These are phyloP conservation scores for Amniculicola lignicola DNA, from an alignment of 495 filamentous ascomycete genomes.

Conservation along the genomic window DNA sequence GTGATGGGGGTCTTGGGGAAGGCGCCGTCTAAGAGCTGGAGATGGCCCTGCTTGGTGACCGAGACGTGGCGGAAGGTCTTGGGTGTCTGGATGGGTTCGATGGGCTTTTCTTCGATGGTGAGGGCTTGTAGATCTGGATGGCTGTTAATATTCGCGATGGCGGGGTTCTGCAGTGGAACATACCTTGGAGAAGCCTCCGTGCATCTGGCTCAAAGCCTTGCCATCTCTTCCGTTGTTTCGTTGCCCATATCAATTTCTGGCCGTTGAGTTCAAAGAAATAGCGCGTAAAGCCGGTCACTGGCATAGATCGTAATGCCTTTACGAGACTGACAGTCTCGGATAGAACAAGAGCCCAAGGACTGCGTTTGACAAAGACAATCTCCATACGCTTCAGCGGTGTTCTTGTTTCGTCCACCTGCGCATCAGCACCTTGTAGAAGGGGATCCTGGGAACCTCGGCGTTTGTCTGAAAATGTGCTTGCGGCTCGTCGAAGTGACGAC, in stretches of 20 bases:
- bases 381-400: conserved; percentile 26
- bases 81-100: conserved; percentile 24
- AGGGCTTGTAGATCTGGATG: conserved; percentile 27
- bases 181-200: conserved; percentile 17
- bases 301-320: conserved; percentile 4
- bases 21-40: conserved; percentile 7
- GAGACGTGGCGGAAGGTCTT: conserved; percentile 21
- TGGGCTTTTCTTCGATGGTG: conserved; percentile 3
- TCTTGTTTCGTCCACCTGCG: conserved; percentile 1
- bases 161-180: not conserved
- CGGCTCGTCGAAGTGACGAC: conserved; percentile 3
- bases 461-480: no score
- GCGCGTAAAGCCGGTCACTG: conserved; percentile 15
- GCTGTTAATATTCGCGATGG: not conserved
- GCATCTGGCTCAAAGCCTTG: conserved; percentile 28
- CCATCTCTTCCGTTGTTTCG: conserved; percentile 25
- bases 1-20: conserved; percentile 14
- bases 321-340: conserved; percentile 14
- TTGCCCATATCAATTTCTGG: conserved; percentile 23
- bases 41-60: conserved; percentile 7
- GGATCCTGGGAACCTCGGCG: no score
- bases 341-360: conserved; percentile 18
- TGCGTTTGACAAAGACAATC: conserved; percentile 27
- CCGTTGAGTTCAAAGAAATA: conserved; percentile 27
- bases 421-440: no score